Evolutionary conservation across 1,284 basidiomycete species (phyloP), one percentile per base, ranked within the genome.

Genomic region (Marasmius fiardii): DNA sequence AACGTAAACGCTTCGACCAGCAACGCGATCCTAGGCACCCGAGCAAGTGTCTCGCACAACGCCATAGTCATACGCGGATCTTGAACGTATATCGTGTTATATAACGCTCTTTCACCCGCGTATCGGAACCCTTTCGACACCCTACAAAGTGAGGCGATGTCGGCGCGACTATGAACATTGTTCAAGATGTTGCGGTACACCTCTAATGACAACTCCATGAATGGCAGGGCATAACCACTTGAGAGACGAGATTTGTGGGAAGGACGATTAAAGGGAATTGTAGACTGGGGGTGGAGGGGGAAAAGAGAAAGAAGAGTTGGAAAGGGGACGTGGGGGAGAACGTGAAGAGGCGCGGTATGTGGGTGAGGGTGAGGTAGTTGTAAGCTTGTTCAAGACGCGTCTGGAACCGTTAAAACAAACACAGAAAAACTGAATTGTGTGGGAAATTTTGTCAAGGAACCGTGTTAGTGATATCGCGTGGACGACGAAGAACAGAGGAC

Each of bases 131-230:
- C 65, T 63, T 73, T 80, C 54, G 78, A 85, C 33, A 85, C 83
- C 58, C 75, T 72, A 65, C 79, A 83, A 33, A 87, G 74, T 14
- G 72, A 62, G 57, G 75, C 78, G 49, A 87, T 72, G 64, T 86
- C 84, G 56, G 71, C 64, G 52, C 76, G 79, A 61, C 66, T 78
- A 52, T 68, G 71, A 58, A 82, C 74, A 68, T 79, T 65, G 62
- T 74, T 74, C 47, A 79, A 77, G 63, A 87, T 78, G 61, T 75
- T 75, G 66, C 74, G 75, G 71, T 79, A 82, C 51, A 74, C 75
- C 71, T 85, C 83, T 64, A 75, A 69, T 58, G 83, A 79, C 58
- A 83, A 65, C 64, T 79, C 79, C 83, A 85, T 86, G 60, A 64
- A 71, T 58, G 53, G 58, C 55, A 59, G 60, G 63, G 68, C 73